Conservation (phyloP, 352 stramenopile species). For the Globisporangium solare region DNA sequence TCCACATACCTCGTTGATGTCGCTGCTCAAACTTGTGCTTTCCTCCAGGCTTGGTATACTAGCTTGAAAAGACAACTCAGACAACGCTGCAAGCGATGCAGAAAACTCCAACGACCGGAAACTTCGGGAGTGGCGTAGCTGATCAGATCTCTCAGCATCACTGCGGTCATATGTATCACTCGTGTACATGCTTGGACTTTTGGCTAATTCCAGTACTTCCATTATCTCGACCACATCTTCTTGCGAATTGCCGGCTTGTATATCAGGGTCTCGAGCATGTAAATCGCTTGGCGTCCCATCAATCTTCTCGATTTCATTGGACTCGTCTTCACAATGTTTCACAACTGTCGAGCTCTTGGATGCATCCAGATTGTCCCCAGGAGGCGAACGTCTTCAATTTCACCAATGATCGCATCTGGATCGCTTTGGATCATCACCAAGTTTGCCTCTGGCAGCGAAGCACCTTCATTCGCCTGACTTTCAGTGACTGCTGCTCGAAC, state of each 20-base stretch:
- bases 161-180: background rate
- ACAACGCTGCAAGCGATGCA: constrained; percentile 32
- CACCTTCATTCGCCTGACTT: no score
- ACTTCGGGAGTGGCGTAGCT: background rate
- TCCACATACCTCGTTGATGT: constrained; percentile 3
- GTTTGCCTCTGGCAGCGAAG: no score
- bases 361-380: no score
- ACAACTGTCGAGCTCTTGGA: no score
- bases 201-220: background rate
- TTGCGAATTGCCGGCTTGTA: background rate
- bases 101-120: constrained; percentile 8
- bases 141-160: background rate
- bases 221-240: background rate
- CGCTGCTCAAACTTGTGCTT: background rate
- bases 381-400: no score
- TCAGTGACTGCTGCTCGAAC: no score
- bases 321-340: background rate
- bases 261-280: background rate
- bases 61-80: constrained; percentile 38
- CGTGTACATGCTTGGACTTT: background rate
- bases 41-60: constrained; percentile 41
- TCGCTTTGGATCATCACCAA: no score
- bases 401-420: no score
- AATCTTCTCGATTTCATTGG: constrained; percentile 6
- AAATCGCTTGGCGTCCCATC: constrained; percentile 1